A percentile compares a stretch with the other conserved stretches of the same genome.
These are phyloP conservation scores for Fragilariopsis cylindrus DNA, from an alignment of 108 stramenopile species.

Conservation along the genomic window DNA sequence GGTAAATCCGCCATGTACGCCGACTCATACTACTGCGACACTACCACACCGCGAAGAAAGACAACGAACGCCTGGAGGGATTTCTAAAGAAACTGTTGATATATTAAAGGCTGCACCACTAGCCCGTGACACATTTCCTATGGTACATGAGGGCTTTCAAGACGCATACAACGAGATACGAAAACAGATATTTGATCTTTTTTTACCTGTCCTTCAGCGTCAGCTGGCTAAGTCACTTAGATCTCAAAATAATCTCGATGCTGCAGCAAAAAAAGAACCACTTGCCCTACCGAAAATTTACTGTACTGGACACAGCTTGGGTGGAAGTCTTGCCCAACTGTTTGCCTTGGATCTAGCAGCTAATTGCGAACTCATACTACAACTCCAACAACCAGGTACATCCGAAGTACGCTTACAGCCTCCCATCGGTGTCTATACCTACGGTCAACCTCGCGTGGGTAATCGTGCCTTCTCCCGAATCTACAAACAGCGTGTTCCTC, in stretches of 20 bases:
- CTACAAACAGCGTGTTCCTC: conserved; percentile 77
- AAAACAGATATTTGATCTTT: conserved; percentile 51
- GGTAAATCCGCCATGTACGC: conserved; percentile 25
- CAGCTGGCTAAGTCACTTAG: conserved; percentile 53
- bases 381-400: not conserved
- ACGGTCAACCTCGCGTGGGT: conserved; percentile 60
- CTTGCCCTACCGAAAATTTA: conserved; percentile 81
- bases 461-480: conserved; percentile 61
- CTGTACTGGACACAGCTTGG: conserved; percentile 72
- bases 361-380: conserved; percentile 68
- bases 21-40: conserved; percentile 13
- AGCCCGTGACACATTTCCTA: conserved; percentile 64
- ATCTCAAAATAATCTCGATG: conserved; percentile 5
- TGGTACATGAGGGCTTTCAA: conserved; percentile 82
- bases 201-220: conserved; percentile 59
- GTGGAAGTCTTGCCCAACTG: conserved; percentile 73
- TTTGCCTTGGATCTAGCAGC: conserved; percentile 76
- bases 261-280: conserved; percentile 22
- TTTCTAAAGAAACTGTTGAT: conserved; percentile 52
- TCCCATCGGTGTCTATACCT: conserved; percentile 77
- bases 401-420: conserved; percentile 54
- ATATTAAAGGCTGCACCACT: conserved; percentile 65
- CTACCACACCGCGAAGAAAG: conserved; percentile 4
- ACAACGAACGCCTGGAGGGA: conserved; percentile 10
- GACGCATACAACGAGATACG: conserved; percentile 68